These are phyloP conservation scores for Solanum pimpinellifolium DNA, from an alignment of 257 asterid species.

Conservation along the genomic window DNA sequence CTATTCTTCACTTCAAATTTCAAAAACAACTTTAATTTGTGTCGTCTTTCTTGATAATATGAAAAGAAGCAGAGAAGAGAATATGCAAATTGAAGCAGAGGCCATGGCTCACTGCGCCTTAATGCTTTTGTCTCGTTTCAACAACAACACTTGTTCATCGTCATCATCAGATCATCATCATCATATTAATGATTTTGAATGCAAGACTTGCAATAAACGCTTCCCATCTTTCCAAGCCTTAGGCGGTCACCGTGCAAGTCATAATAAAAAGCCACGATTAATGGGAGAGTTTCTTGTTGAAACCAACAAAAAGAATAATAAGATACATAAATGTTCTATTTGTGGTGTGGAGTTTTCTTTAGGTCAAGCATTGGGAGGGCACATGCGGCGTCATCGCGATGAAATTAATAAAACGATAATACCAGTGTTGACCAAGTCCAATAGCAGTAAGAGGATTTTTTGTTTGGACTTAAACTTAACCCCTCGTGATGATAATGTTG, in stretches of 20 bases:
- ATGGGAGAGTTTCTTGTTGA: not conserved
- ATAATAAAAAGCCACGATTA: not conserved
- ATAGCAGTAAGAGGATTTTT: not conserved
- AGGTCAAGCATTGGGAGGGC: not conserved
- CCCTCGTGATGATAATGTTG: not conserved
- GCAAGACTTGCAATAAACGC: not conserved
- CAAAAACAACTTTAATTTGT: no score
- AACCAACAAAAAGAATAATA: not conserved
- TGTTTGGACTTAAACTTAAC: not conserved
- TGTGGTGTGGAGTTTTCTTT: not conserved
- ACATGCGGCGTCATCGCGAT: not conserved
- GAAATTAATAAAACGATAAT: not conserved
- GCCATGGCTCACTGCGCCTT: not conserved
- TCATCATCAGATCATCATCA: not conserved
- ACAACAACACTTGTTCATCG: not conserved
- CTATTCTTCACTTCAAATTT: not conserved
- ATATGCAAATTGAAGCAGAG: not conserved
- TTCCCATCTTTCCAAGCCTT: not conserved
- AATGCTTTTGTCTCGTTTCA: not conserved
- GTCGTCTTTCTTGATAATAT: not conserved
- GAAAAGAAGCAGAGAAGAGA: not conserved
- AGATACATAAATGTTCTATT: not conserved
- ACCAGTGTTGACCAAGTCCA: not conserved
- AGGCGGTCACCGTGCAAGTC: slow-evolving; percentile 1
- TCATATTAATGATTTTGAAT: not conserved